Conservation (phyloP, 148 eudicot species). For the Polygonum aviculare region DNA sequence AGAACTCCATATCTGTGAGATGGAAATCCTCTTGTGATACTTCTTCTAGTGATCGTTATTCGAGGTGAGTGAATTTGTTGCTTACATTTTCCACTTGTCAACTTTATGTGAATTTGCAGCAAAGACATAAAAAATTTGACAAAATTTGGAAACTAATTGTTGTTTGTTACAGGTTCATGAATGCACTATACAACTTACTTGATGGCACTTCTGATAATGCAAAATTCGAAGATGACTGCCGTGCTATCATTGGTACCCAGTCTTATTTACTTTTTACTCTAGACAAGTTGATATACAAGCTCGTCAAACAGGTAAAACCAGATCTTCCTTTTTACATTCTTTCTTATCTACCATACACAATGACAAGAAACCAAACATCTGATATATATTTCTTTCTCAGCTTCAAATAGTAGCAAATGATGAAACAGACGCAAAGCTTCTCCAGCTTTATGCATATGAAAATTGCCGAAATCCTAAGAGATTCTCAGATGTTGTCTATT, state of each 20-base stretch:
- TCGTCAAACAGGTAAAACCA: constrained; percentile 69
- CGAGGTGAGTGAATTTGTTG: constrained; percentile 33
- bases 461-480: constrained; percentile 52
- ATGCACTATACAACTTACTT: constrained; percentile 64
- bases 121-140: constrained; percentile 2
- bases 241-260: constrained; percentile 78
- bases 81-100: constrained; percentile 9
- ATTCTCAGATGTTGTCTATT: constrained; percentile 58
- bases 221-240: constrained; percentile 95
- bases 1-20: constrained; percentile 46
- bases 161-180: constrained; percentile 50
- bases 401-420: constrained; percentile 71
- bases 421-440: constrained; percentile 66
- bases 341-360: background rate
- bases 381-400: constrained; percentile 22
- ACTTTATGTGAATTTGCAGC: constrained; percentile 8
- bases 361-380: background rate
- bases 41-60: constrained; percentile 49
- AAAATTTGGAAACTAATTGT: background rate
- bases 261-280: constrained; percentile 85
- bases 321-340: background rate
- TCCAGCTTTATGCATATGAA: constrained; percentile 78
- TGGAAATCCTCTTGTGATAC: constrained; percentile 59
- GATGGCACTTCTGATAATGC: constrained; percentile 78
- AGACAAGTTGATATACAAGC: constrained; percentile 81